Base-by-base conservation (phyloP, 768 basidiomycete species). In the Tulasnella sp. region DNA sequence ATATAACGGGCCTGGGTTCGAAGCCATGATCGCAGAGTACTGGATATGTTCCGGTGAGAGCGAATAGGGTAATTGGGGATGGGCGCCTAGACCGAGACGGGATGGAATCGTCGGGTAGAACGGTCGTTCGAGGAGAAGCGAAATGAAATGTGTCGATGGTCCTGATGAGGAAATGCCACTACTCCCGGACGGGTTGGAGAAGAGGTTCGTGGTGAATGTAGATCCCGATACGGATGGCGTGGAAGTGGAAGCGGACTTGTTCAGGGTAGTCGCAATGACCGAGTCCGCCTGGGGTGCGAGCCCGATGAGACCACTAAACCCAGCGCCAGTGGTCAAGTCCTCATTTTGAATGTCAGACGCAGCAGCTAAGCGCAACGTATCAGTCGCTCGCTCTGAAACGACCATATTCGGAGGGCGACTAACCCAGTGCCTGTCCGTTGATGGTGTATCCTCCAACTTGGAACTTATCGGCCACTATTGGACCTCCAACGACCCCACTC, bases 211-310 rank as follows among this genome's bases (percentile, higher is more conserved):
- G 0, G 81, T 72, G 70, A 84, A 74, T 0, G 81, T 68, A 2
- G 86, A 84, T 48, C 87, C 86, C 63, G 87, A 83, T 0, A 81
- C 78, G 4, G 26, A 17, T 38, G 23, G 23, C n/a, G 23, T 23
- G 61, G 45, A 10, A 53, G 21, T 24, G 34, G 54, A 10, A 30
- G 49, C 61, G 9, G 70, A 61, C 69, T 82, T 75, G 48, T 68
- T 72, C 8, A 78, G 74, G 23, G 43, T 5, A 0, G 68, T 52
- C 3, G 82, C 76, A 54, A 90, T 89, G 61, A 82, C 64, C n/a
- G 83, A 85, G 71, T 88, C 81, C 48, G 74, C 70, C 23, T 88
- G 85, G 26, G 88, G 80, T 1, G 86, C 85, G 49, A 90, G 80
- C 17, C 87, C 88, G 4, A 89, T 76, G 53, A 89, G 77, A 26